Conservation (phyloP, 2,329 filamentous ascomycete species). For the Colletotrichum higginsianum region DNA sequence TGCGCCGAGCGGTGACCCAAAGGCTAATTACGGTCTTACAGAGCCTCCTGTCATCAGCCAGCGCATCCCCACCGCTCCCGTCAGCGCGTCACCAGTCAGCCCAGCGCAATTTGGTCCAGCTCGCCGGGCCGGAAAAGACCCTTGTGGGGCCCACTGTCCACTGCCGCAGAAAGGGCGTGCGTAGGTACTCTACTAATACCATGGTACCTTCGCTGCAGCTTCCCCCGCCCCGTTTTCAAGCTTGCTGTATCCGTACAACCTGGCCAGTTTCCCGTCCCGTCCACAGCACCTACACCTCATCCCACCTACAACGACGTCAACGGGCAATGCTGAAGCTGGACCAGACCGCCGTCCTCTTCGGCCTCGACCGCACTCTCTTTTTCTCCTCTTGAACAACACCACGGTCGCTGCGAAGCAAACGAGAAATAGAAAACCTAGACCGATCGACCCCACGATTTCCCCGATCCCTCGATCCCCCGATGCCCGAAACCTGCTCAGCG, state of each 20-base stretch:
- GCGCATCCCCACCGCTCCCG: conserved; percentile 5
- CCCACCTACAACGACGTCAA: conserved; percentile 34
- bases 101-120: conserved; percentile 5
- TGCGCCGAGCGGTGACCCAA: background rate
- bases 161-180: conserved; percentile 1
- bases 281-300: conserved; percentile 14
- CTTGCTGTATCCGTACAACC: conserved; percentile 39
- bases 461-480: conserved; percentile 25
- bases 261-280: conserved; percentile 33
- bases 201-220: conserved; percentile 21
- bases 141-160: conserved; percentile 26
- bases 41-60: conserved; percentile 1
- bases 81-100: conserved; percentile 12
- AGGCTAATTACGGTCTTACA: background rate
- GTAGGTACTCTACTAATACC: too few relatives aligned
- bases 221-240: conserved; percentile 33
- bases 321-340: conserved; percentile 36
- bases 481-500: conserved; percentile 50
- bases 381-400: background rate
- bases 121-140: conserved; percentile 25
- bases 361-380: conserved; percentile 14
- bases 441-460: background rate
- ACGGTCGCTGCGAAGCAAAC: background rate
- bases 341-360: conserved; percentile 29
- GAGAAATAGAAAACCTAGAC: conserved; percentile 1